Base-by-base conservation (phyloP, 2,329 filamentous ascomycete species). In the Phialophora verrucosa region DNA sequence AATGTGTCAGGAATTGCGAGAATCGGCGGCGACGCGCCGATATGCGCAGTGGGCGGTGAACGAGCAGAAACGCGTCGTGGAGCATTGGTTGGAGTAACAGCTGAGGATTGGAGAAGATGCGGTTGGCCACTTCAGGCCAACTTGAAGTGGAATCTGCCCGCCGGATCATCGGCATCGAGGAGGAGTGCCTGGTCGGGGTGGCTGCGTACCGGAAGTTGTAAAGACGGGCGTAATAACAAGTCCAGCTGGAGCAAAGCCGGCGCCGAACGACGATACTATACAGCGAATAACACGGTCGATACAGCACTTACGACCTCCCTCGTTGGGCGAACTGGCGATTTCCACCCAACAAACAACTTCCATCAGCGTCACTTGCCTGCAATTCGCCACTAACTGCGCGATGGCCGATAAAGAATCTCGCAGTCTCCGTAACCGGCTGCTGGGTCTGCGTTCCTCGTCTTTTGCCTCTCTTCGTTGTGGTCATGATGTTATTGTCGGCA, bases 381-480 rank as follows among this genome's bases (percentile, higher is more conserved):
- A 44, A 44, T 53, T 55, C 29, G 53, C 53, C 53, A 8, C 58
- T 38, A n/a, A 35, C 25, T 32, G 44, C 23, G 6, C 44, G 32
- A 50, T 14, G 32, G 49, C 59, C 59, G 49, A 61, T 61, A 53
- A 61, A 17, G 11, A 11, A 53, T 38, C 51, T 27, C 29, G 31
- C 59, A 31, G 47, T 20, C 49, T 61, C 59, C 59, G 59, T n/a
- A 27, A 61, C 59, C 59, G 59, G 59, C 59, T 51, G 47, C 14
- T 61, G 58, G 32, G 5, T 20, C 31, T 61, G 32, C 49, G n/a
- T n/a, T 53, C 25, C 29, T 23, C 44, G 29, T 27, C 58, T 38
- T 23, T 38, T 35, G n/a, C 20, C 17, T 23, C 42, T 35, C 47
- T 59, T 32, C n/a, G 38, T 14, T 53, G 25, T 47, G 14, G 38